Conservation (phyloP, 176 grass and related monocot genomes). For the sorghum (Sorghum bicolor) region Sorghum_bicolor_NCBIv3 NC_012877.2:53039001-53039500, state of each 20-base stretch:
- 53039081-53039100: background rate
- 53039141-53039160: background rate
- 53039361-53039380: conserved; percentile 21
- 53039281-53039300: conserved; percentile 8
- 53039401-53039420: background rate
- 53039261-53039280: background rate
- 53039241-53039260: background rate
- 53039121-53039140: background rate
- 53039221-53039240: background rate
- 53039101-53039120: background rate
- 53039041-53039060: background rate
- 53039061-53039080: background rate
- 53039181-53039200: conserved; percentile 9
- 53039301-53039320: conserved; percentile 16
- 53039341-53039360: background rate
- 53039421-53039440: background rate
- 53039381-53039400: conserved; percentile 10
- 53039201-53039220: background rate
- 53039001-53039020: background rate
- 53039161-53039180: background rate
- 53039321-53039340: background rate
- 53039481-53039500: background rate
- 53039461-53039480: conserved; percentile 26
- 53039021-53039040: background rate
- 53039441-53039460: background rate